Evolutionary conservation across 768 basidiomycete genomes (phyloP).

Genomic region (Russula ochroleuca): DNA sequence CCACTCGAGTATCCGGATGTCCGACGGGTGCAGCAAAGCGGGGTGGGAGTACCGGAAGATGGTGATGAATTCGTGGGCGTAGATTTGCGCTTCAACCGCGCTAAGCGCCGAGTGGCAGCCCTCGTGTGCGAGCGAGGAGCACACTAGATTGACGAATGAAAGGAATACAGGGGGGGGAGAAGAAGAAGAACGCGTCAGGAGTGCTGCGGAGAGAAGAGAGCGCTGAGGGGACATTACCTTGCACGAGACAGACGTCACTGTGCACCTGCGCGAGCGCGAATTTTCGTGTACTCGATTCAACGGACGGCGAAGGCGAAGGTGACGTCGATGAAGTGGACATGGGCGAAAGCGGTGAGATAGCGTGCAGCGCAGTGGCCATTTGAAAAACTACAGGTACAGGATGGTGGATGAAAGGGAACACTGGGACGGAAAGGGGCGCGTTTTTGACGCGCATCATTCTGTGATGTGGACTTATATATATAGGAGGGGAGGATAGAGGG

Average conservation of each 20-base stretch:
- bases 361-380: constrained; percentile 19
- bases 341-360: not conserved
- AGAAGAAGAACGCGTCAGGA: not conserved
- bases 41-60: constrained; percentile 39
- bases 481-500: not conserved
- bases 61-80: constrained; percentile 40
- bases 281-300: not conserved
- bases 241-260: constrained; percentile 29
- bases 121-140: constrained; percentile 18
- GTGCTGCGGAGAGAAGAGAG: not conserved
- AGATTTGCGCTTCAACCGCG: constrained; percentile 35
- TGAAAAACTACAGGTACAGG: no score
- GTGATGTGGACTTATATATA: constrained; percentile 12
- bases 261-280: constrained; percentile 29
- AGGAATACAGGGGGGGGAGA: not conserved
- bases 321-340: constrained; percentile 10
- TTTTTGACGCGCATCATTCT: not conserved
- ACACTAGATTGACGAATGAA: not conserved
- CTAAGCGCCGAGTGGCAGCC: constrained; percentile 33
- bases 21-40: constrained; percentile 35
- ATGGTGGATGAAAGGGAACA: not conserved
- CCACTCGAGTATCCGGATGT: constrained; percentile 36
- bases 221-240: constrained; percentile 15
- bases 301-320: not conserved
- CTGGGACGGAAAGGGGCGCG: not conserved